phyloP scores from a whole-genome alignment of 805 yeast species.

The Saturnispora ahearnii region DNA sequence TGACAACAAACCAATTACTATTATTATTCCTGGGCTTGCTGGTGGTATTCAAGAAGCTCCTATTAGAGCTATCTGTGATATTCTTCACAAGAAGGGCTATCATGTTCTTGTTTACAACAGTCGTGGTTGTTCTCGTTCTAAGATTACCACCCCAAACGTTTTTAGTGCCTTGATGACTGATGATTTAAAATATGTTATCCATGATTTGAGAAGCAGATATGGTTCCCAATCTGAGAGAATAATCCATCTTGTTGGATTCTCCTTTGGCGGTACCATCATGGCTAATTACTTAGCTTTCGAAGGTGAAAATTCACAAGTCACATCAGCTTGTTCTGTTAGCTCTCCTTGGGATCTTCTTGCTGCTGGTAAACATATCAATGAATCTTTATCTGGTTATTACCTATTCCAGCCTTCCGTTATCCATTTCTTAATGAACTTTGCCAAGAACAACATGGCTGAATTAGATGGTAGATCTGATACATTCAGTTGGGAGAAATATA shows the following conservation, averaged over 20 bases:
- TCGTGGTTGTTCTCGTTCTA: constrained; percentile 72
- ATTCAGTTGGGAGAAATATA: constrained; percentile 20
- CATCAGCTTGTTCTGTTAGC: constrained; percentile 52
- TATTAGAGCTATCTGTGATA: constrained; percentile 45
- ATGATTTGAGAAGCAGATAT: constrained; percentile 39
- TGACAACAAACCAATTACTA: constrained; percentile 45
- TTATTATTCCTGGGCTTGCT: constrained; percentile 64
- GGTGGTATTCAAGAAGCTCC: constrained; percentile 78
- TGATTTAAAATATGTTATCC: constrained; percentile 54
- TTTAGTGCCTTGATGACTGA: constrained; percentile 63
- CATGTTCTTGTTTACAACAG: constrained; percentile 54
- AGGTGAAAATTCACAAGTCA: constrained; percentile 40
- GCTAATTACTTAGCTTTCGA: constrained; percentile 68
- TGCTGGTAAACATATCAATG: constrained; percentile 37
- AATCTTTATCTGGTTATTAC: constrained; percentile 31
- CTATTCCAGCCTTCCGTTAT: constrained; percentile 36
- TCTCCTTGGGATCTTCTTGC: constrained; percentile 68
- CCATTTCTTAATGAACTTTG: constrained; percentile 32
- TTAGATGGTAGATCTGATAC: constrained; percentile 25
- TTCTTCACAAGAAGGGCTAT: constrained; percentile 37
- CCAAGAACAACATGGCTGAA: constrained; percentile 36
- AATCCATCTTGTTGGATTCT: constrained; percentile 59
- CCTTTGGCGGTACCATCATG: constrained; percentile 62
- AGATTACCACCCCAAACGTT: constrained; percentile 56
- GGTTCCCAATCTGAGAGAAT: constrained; percentile 39